These are phyloP conservation scores for Mycosphaerella arachidis DNA, from an alignment of 2,329 filamentous ascomycete genomes.

Conservation along the genomic window DNA sequence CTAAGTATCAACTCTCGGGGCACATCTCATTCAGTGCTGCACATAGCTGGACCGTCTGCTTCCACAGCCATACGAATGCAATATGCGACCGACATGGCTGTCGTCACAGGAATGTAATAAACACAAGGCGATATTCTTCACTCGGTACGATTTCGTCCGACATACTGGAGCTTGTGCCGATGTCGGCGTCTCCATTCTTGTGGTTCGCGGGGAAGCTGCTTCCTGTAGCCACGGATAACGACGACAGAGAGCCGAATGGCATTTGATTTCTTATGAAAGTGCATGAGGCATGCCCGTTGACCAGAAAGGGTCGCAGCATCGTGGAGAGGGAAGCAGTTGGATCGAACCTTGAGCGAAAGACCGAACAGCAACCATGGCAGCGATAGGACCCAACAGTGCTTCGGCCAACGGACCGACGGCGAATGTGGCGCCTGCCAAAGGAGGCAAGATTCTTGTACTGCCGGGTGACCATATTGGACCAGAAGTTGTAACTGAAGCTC, in stretches of 20 bases:
- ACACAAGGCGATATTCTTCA: neutral
- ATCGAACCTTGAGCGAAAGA: neutral
- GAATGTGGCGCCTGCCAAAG: constrained; percentile 10
- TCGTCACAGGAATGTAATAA: neutral
- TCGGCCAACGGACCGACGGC: constrained; percentile 3
- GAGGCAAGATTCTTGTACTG: constrained; percentile 9
- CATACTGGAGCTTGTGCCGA: neutral
- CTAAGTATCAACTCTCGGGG: too few species aligned
- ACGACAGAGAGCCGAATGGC: neutral
- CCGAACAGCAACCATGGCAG: neutral
- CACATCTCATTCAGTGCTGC: too few species aligned
- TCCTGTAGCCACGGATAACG: neutral
- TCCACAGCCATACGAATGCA: too few species aligned
- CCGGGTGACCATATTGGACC: constrained; percentile 38
- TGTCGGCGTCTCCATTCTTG: neutral
- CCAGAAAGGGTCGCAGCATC: neutral
- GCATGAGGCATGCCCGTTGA: neutral
- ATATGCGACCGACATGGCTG: too few species aligned
- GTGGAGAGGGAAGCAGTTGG: neutral
- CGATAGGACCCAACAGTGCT: neutral
- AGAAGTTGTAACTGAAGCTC: constrained; percentile 49
- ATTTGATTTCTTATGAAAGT: neutral
- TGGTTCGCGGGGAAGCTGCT: neutral
- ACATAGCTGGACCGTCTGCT: too few species aligned
- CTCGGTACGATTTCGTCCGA: neutral